Percentiles rank a stretch among this genome's conserved stretches.
Evolutionary conservation across 1,284 basidiomycete genomes (phyloP).

Genomic region (Ceratobasidium sp.): DNA sequence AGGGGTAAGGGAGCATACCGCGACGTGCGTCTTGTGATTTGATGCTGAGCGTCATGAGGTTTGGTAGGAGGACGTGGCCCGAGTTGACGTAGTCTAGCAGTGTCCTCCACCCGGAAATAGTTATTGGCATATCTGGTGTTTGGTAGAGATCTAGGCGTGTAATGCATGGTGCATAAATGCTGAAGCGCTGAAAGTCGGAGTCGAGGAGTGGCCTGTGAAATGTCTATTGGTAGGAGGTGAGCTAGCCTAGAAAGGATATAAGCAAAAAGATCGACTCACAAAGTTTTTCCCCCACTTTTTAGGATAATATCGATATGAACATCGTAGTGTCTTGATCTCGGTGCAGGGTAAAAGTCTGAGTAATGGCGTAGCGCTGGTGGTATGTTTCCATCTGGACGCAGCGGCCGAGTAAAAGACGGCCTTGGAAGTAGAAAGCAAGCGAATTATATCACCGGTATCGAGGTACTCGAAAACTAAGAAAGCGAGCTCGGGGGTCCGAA

Average conservation of each 20-base stretch:
- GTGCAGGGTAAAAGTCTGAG: slow-evolving; percentile 13
- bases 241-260: background rate
- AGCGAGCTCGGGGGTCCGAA: slow-evolving; percentile 11
- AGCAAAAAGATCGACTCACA: background rate
- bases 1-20: slow-evolving; percentile 3
- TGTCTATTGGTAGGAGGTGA: background rate
- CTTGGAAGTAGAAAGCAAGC: background rate
- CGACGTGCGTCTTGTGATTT: background rate
- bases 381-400: slow-evolving; percentile 8
- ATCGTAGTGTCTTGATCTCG: background rate
- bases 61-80: slow-evolving; percentile 6
- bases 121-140: background rate
- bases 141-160: background rate
- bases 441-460: background rate
- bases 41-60: background rate
- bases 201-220: background rate
- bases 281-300: background rate
- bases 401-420: background rate
- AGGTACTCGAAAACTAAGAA: background rate
- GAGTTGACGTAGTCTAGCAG: slow-evolving; percentile 4
- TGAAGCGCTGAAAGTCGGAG: slow-evolving; percentile 12
- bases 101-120: background rate
- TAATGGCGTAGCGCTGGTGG: background rate
- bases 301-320: background rate
- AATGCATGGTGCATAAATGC: slow-evolving; percentile 13